Evolutionary conservation across 2,329 filamentous ascomycete species (phyloP).

Genomic region (Apiospora rasikravindrae): DNA sequence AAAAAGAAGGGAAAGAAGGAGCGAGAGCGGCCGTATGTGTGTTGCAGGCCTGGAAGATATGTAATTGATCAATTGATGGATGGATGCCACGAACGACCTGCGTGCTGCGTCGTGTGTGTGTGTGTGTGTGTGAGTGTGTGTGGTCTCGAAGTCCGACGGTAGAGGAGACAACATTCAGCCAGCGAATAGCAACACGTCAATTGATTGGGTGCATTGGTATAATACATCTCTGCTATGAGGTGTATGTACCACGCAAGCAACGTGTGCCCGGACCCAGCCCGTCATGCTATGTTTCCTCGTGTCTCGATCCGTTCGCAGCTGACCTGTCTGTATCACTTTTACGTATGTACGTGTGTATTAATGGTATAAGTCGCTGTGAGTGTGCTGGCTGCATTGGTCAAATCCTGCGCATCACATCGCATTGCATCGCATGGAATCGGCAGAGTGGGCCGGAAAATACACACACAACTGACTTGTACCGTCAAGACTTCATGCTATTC

Average conservation of each 20-base stretch:
- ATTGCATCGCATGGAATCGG: not conserved
- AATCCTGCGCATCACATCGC: not conserved
- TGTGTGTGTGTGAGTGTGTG: not conserved
- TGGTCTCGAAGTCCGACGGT: not conserved
- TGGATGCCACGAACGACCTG: not conserved
- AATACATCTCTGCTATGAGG: not conserved
- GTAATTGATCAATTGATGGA: not conserved
- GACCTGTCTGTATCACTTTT: slow-evolving; percentile 3
- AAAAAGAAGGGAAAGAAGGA: not conserved
- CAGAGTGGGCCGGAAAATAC: too few relatives aligned
- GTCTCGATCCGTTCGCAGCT: slow-evolving; percentile 9
- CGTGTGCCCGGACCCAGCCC: not conserved
- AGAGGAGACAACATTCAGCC: slow-evolving; percentile 1
- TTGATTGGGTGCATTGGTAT: not conserved
- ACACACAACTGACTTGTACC: too few relatives aligned
- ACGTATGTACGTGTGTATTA: too few relatives aligned
- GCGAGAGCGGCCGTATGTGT: not conserved
- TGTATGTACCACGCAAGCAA: slow-evolving; percentile 11
- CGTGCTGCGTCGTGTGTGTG: not conserved
- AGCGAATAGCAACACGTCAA: not conserved
- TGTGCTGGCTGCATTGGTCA: not conserved
- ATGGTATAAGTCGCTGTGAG: too few relatives aligned
- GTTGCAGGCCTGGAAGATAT: not conserved
- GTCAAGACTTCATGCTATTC: too few relatives aligned
- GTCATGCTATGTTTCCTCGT: slow-evolving; percentile 7